phyloP scores from a whole-genome alignment of 2,329 filamentous ascomycete genomes.

The Rhinocladiella mackenziei region DNA sequence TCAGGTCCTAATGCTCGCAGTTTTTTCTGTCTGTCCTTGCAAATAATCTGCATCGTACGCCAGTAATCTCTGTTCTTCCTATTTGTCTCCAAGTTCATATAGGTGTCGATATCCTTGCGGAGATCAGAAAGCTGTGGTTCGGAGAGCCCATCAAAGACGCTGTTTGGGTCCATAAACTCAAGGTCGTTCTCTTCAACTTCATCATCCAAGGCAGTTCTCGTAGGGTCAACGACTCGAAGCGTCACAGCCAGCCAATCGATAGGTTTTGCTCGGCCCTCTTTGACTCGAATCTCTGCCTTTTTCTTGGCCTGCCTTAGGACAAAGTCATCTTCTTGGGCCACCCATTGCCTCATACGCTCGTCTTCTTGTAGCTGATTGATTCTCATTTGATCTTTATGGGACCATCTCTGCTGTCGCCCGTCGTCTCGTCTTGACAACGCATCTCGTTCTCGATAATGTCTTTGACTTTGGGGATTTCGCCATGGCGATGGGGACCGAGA shows the following conservation, averaged over 20 bases:
- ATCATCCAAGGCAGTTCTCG: slow-evolving; percentile 74
- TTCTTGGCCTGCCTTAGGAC: slow-evolving; percentile 96
- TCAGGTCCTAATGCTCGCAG: slow-evolving; percentile 57
- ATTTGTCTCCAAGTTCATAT: slow-evolving; percentile 75
- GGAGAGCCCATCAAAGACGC: slow-evolving; percentile 70
- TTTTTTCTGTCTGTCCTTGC: slow-evolving; percentile 68
- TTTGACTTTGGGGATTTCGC: slow-evolving; percentile 30
- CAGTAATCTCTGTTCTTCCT: slow-evolving; percentile 79
- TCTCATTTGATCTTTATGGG: slow-evolving; percentile 43
- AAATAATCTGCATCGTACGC: slow-evolving; percentile 81
- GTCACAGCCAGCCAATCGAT: slow-evolving; percentile 94
- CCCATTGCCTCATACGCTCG: slow-evolving; percentile 75
- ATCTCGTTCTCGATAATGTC: slow-evolving; percentile 18
- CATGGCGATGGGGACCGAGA: slow-evolving; percentile 42
- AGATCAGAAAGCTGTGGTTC: slow-evolving; percentile 67
- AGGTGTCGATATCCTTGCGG: slow-evolving; percentile 75
- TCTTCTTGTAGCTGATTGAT: slow-evolving; percentile 63
- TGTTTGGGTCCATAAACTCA: slow-evolving; percentile 72
- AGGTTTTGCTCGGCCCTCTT: slow-evolving; percentile 82
- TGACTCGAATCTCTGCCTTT: slow-evolving; percentile 91
- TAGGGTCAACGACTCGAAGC: slow-evolving; percentile 79
- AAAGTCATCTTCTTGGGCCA: slow-evolving; percentile 92
- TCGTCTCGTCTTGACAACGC: slow-evolving; percentile 7
- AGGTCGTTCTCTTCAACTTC: slow-evolving; percentile 74
- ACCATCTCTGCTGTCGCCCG: slow-evolving; percentile 21